Base-by-base conservation (phyloP, 2,329 filamentous ascomycete species). In the Pestalotiopsis fici region DNA sequence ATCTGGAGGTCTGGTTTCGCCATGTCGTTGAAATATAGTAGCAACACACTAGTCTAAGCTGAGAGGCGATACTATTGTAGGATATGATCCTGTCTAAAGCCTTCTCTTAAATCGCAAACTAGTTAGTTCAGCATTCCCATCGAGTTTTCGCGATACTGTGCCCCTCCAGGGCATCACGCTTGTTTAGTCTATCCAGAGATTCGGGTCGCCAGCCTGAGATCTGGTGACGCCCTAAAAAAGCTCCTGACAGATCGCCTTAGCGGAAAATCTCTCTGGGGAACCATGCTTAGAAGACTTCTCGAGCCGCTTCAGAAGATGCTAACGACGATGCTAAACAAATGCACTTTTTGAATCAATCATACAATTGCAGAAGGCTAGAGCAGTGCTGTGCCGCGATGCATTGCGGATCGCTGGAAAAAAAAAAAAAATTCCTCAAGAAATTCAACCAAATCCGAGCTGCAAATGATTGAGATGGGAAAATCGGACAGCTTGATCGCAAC, bases 231-330 rank as follows among this genome's bases (percentile, higher is more conserved):
- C 73, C 73, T 75, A 73, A 72, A 69, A 74, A 75, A 71, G 71
- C 71, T 75, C 74, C 72, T 76, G 74, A 75, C 74, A 77, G 74
- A 77, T 76, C 74, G 71, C 71, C 67, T 76, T 77, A 76, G 76
- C 73, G 76, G 76, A 71, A 74, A 76, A 77, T 77, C 75, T 73
- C 74, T 77, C 76, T 74, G 76, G 76, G 76, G 76, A 77, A 77
- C 72, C 72, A 71, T 69, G 67, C 65, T 65, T 27, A 62, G 62
- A 59, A 27, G n/a, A 25, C 35, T 62, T 64, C 47, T 50, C 43
- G 43, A 50, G 43, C 43, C 27, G 23, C 23, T 27, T 18, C 31
- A 23, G n/a, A 37, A 61, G 60, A 27, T 43, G 37, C 21, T 63
- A 50, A 50, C 43, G 43, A 50, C 18, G n/a, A 61, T 61, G 21